Evolutionary conservation across 2,329 filamentous ascomycete genomes (phyloP).

Genomic region (Epichloe gansuensis): DNA sequence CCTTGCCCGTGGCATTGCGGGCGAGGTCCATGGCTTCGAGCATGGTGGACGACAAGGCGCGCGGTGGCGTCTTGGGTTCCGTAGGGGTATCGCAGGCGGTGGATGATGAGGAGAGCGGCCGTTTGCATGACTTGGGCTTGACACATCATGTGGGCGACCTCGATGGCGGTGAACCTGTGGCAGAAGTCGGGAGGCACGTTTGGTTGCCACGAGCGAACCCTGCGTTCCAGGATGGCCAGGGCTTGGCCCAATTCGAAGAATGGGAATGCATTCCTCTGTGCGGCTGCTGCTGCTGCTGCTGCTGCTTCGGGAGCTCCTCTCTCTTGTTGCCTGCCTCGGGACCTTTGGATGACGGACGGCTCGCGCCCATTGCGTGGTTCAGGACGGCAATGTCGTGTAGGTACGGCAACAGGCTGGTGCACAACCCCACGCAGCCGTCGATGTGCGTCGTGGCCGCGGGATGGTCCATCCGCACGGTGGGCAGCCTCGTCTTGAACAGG

Average conservation of each 20-base stretch:
- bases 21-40: slow-evolving; percentile 14
- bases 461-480: slow-evolving; percentile 11
- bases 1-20: slow-evolving; percentile 7
- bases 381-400: slow-evolving; percentile 15
- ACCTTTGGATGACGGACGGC: not conserved
- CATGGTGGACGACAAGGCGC: slow-evolving; percentile 9
- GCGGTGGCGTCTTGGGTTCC: not conserved
- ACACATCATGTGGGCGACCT: slow-evolving; percentile 18
- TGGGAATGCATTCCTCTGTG: too few species aligned
- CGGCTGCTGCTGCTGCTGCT: too few species aligned
- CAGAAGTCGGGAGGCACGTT: slow-evolving; percentile 11
- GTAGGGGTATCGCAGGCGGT: slow-evolving; percentile 13
- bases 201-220: slow-evolving; percentile 12
- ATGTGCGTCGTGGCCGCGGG: slow-evolving; percentile 7
- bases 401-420: slow-evolving; percentile 12
- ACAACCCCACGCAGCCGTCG: slow-evolving; percentile 16
- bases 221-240: slow-evolving; percentile 8
- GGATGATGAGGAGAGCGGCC: slow-evolving; percentile 13
- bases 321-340: not conserved
- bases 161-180: slow-evolving; percentile 9
- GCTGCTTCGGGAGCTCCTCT: not conserved
- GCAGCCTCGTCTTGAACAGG: slow-evolving; percentile 11
- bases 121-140: slow-evolving; percentile 15
- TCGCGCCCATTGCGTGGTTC: slow-evolving; percentile 9
- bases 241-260: not conserved